phyloP scores from a whole-genome alignment of 805 yeast species.

The Teunomyces aglyptinius region DNA sequence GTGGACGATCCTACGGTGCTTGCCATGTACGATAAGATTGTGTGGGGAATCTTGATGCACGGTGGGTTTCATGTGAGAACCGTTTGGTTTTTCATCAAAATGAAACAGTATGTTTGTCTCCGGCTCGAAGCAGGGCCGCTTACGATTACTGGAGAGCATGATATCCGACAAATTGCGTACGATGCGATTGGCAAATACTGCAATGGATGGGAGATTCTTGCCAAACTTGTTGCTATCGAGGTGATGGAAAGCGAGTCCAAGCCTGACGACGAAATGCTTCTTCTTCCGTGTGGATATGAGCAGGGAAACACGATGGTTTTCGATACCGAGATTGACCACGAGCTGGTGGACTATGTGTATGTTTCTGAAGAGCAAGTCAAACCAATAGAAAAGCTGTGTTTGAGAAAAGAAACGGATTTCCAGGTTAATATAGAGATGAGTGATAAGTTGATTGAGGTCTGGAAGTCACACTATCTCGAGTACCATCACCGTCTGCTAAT shows the following conservation, averaged over 20 bases:
- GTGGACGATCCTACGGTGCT: constrained; percentile 38
- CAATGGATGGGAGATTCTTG: constrained; percentile 18
- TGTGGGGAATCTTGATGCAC: constrained; percentile 42
- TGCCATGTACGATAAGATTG: constrained; percentile 33
- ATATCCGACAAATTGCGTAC: constrained; percentile 16
- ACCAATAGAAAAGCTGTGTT: constrained; percentile 17
- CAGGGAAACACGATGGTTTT: constrained; percentile 14
- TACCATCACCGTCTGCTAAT: neutral
- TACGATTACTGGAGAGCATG: constrained; percentile 24
- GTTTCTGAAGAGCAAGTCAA: constrained; percentile 13
- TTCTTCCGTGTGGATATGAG: constrained; percentile 23
- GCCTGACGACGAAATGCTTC: constrained; percentile 10
- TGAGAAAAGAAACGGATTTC: constrained; percentile 8
- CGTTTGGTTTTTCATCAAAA: constrained; percentile 41
- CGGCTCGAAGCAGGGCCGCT: constrained; percentile 22
- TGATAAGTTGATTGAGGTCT: constrained; percentile 18
- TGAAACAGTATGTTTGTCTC: constrained; percentile 28
- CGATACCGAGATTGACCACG: constrained; percentile 20
- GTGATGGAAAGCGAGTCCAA: constrained; percentile 14
- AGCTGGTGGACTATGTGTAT: constrained; percentile 14
- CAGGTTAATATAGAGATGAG: constrained; percentile 15
- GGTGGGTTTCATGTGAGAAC: constrained; percentile 45
- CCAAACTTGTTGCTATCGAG: constrained; percentile 11
- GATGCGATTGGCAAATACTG: constrained; percentile 11
- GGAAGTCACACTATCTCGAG: constrained; percentile 11